Base-by-base conservation (phyloP, 129 eudicot genomes). In the Artemisia argyi region DNA sequence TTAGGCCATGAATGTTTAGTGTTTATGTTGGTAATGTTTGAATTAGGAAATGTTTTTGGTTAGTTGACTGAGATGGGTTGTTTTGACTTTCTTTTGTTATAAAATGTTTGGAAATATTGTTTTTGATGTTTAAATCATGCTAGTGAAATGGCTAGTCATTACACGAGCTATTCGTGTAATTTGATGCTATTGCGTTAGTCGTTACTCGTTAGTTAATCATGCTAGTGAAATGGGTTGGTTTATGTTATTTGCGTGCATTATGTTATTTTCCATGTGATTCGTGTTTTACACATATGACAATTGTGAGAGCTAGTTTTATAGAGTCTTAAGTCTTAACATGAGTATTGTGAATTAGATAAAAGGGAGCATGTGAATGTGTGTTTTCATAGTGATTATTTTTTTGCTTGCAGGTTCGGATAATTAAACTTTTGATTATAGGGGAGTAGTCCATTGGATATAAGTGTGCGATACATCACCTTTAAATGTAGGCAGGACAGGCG, bases 401-500 rank as follows among this genome's bases (percentile, higher is more conserved):
- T 53, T 63, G 47, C 17, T 50, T 78, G 67, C 65, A 78, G 82
- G 61, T 32, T 73, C 18, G 12, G 52, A 61, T 73, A 49, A 47
- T 49, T 17, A 15, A 73, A 57, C 14, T 48, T 73, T 73, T 47
- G 50, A 49, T 22, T 12, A 15, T 3, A 15, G 57, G 16, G 65
- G 46, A 39, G 69, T 68, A 15, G 61, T 65, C 66, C 28, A 35
- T n/a, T 16, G 64, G 50, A 54, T 68, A 65, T 80, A 53, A n/a
- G 47, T 55, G 71, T 74, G 87, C 76, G 73, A 85, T 83, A 86
- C 49, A 18, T 76, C 60, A 69, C 74, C 78, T 64, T 76, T 90
- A 83, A 70, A 85, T 89, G 91, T 85, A 85, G 81, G 66, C 86
- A 68, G 69, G 75, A 73, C 82, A 80, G 84, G 82, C 76, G 74